Evolutionary conservation across 768 basidiomycete species (phyloP).

Genomic region (Vishniacozyma victoriae): DNA sequence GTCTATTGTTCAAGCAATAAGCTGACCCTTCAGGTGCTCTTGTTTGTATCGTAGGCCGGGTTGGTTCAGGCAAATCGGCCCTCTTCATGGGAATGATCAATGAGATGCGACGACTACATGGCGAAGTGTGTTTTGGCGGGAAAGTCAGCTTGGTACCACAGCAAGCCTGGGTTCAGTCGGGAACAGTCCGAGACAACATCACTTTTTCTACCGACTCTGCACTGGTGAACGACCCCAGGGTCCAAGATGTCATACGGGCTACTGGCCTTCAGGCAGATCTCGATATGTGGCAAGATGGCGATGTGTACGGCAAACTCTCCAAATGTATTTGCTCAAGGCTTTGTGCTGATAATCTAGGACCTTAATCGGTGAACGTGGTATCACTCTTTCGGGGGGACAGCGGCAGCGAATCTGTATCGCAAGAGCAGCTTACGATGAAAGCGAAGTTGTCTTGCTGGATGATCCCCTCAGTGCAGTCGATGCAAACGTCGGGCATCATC

Average conservation of each 20-base stretch:
- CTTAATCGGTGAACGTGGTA: slow-evolving; percentile 77
- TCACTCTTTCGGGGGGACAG: slow-evolving; percentile 46
- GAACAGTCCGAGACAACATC: slow-evolving; percentile 43
- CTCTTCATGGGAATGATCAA: slow-evolving; percentile 38
- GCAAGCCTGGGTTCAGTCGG: slow-evolving; percentile 45
- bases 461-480: slow-evolving; percentile 65
- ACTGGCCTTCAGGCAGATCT: slow-evolving; percentile 36
- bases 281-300: slow-evolving; percentile 27
- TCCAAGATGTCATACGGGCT: slow-evolving; percentile 31
- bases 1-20: not conserved
- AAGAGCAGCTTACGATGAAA: slow-evolving; percentile 28
- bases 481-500: slow-evolving; percentile 64
- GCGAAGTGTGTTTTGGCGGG: slow-evolving; percentile 33
- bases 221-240: slow-evolving; percentile 16
- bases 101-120: slow-evolving; percentile 34
- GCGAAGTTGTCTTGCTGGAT: slow-evolving; percentile 40
- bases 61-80: slow-evolving; percentile 44
- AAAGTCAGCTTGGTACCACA: slow-evolving; percentile 41
- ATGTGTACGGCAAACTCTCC: slow-evolving; percentile 51
- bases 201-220: slow-evolving; percentile 26
- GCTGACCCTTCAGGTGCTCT: slow-evolving; percentile 27
- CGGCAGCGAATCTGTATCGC: slow-evolving; percentile 38
- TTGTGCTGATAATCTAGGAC: slow-evolving; percentile 36
- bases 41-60: slow-evolving; percentile 39
- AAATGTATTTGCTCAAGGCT: not conserved